Evolutionary conservation across 2,329 filamentous ascomycete genomes (phyloP).

Genomic region (Scytalidium sp.): DNA sequence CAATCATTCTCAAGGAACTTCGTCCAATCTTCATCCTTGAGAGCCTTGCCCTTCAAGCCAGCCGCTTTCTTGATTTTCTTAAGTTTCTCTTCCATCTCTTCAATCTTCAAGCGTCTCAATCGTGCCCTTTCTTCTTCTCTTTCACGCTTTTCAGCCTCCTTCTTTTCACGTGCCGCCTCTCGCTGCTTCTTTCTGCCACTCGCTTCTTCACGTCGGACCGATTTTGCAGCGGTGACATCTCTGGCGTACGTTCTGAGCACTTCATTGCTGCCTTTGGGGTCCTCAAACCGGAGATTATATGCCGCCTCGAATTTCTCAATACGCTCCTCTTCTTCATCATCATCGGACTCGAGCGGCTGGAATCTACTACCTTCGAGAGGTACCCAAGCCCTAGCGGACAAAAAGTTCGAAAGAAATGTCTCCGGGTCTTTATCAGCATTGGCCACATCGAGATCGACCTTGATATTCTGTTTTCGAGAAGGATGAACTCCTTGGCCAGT

Average conservation of each 20-base stretch:
- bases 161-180: slow-evolving; percentile 72
- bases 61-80: slow-evolving; percentile 86
- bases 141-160: slow-evolving; percentile 74
- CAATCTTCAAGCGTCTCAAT: slow-evolving; percentile 82
- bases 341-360: slow-evolving; percentile 87
- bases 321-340: slow-evolving; percentile 65
- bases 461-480: slow-evolving; percentile 48
- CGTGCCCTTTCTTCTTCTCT: slow-evolving; percentile 79
- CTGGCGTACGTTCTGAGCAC: slow-evolving; percentile 84
- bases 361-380: slow-evolving; percentile 64
- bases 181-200: slow-evolving; percentile 74
- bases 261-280: slow-evolving; percentile 84
- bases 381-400: slow-evolving; percentile 89
- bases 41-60: slow-evolving; percentile 64
- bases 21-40: slow-evolving; percentile 78
- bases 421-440: slow-evolving; percentile 87
- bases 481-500: slow-evolving; percentile 52
- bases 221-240: slow-evolving; percentile 77
- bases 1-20: slow-evolving; percentile 83
- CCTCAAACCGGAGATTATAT: slow-evolving; percentile 95
- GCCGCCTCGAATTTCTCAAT: slow-evolving; percentile 89
- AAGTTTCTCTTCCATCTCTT: slow-evolving; percentile 85
- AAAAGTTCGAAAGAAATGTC: slow-evolving; percentile 89
- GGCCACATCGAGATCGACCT: slow-evolving; percentile 62
- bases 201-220: slow-evolving; percentile 80